Conservation (phyloP, 2,329 filamentous ascomycete species). For the Pseudocercospora pini-densiflorae region DNA sequence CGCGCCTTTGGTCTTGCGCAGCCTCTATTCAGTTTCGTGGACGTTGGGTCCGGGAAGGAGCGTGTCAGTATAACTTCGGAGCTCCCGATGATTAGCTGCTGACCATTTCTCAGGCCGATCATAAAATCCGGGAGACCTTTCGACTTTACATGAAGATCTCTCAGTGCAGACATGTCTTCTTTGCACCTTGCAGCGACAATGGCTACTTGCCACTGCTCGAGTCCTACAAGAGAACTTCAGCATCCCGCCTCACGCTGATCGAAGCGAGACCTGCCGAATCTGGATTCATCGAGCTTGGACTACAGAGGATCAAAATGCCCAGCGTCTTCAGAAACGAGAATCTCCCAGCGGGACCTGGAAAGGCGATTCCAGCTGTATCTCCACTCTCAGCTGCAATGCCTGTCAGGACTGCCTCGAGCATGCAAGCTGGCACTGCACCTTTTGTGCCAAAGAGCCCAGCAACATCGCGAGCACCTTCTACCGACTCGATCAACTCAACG, state of each 20-base stretch:
- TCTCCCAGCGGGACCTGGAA: conserved; percentile 17
- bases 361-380: conserved; percentile 2
- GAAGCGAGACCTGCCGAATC: conserved; percentile 48
- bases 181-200: conserved; percentile 54
- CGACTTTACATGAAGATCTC: conserved; percentile 51
- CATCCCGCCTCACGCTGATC: conserved; percentile 50
- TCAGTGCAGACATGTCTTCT: conserved; percentile 52
- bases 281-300: conserved; percentile 49
- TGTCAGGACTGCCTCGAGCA: neutral
- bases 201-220: conserved; percentile 52
- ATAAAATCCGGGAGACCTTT: conserved; percentile 53
- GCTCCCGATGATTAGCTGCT: too few species aligned
- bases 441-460: conserved; percentile 21
- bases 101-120: conserved; percentile 43
- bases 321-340: conserved; percentile 48
- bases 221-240: conserved; percentile 48
- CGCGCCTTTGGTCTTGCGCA: conserved; percentile 51
- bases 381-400: conserved; percentile 5
- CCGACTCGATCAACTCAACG: conserved; percentile 23
- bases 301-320: conserved; percentile 46
- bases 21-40: conserved; percentile 53
- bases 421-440: conserved; percentile 11
- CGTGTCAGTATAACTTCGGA: too few species aligned
- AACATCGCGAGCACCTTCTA: conserved; percentile 30
- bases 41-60: conserved; percentile 54